These are phyloP conservation scores for Hypoxylon crocopeplum DNA, from an alignment of 495 filamentous ascomycete genomes.

Conservation along the genomic window DNA sequence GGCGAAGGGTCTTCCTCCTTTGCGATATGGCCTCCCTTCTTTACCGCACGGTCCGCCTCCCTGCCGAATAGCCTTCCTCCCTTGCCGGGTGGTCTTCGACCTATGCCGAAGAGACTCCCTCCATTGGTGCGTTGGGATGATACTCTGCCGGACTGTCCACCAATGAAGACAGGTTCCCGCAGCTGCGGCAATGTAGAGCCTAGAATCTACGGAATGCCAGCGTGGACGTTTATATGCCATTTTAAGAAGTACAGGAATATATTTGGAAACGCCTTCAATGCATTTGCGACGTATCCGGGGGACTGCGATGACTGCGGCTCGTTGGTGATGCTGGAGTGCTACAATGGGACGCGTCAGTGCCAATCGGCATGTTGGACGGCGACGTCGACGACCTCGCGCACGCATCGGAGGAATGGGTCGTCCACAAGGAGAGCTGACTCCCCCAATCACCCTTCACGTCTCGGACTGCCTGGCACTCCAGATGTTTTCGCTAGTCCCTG, in stretches of 20 bases:
- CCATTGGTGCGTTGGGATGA: too few relatives aligned
- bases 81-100: not conserved
- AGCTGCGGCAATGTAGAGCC: not conserved
- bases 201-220: not conserved
- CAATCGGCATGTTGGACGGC: conserved; percentile 3
- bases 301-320: not conserved
- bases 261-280: not conserved
- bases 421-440: not conserved
- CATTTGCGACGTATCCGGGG: not conserved
- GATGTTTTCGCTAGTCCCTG: too few relatives aligned
- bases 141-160: not conserved
- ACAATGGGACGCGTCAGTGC: not conserved
- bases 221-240: not conserved
- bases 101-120: too few relatives aligned
- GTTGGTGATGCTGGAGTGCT: not conserved
- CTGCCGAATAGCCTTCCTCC: too few relatives aligned
- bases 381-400: conserved; percentile 7
- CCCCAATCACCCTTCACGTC: not conserved
- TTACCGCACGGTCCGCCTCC: not conserved
- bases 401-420: not conserved
- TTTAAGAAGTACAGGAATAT: not conserved
- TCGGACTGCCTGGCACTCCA: too few relatives aligned
- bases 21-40: not conserved
- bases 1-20: not conserved
- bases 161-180: not conserved